A percentile compares a stretch with the other conserved stretches of the same genome.
Evolutionary conservation across 371 early-diverging fungal species (phyloP).

Genomic region (Coemansia sp.): DNA sequence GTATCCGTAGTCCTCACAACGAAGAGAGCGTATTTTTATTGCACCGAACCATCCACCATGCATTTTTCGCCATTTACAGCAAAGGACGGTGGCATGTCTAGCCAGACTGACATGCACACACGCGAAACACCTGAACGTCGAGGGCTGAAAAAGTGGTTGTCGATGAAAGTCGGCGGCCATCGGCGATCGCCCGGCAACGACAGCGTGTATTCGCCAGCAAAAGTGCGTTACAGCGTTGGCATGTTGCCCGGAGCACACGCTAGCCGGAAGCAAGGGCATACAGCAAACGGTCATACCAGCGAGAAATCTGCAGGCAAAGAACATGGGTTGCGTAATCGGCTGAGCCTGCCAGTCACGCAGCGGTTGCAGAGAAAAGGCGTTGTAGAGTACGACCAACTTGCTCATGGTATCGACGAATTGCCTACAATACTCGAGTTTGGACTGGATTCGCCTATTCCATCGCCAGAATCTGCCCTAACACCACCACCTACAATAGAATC

Average conservation of each 20-base stretch:
- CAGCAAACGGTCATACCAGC: not conserved
- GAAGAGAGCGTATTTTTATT: not conserved
- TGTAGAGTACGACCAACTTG: not conserved
- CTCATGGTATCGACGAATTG: not conserved
- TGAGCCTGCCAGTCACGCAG: slow-evolving; percentile 3
- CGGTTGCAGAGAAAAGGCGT: slow-evolving; percentile 5
- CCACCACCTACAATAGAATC: slow-evolving; percentile 12
- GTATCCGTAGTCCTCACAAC: not conserved
- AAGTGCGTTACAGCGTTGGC: not conserved
- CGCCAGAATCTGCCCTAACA: not conserved
- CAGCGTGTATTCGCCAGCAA: not conserved
- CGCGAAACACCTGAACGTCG: not conserved
- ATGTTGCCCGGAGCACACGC: not conserved
- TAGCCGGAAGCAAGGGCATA: not conserved
- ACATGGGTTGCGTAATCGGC: slow-evolving; percentile 2
- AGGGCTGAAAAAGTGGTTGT: slow-evolving; percentile 37
- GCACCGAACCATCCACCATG: not conserved
- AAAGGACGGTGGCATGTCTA: not conserved
- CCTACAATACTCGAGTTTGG: slow-evolving; percentile 12
- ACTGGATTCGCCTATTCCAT: slow-evolving; percentile 6
- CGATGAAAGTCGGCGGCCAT: slow-evolving; percentile 18
- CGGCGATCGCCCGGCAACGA: not conserved
- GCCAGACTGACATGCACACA: not conserved
- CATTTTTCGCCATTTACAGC: slow-evolving; percentile 3
- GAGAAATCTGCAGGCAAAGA: not conserved